A percentile compares a stretch with the other conserved stretches of the same genome.
phyloP scores from a whole-genome alignment of 306 rosid species.

The Vicia faba region DNA sequence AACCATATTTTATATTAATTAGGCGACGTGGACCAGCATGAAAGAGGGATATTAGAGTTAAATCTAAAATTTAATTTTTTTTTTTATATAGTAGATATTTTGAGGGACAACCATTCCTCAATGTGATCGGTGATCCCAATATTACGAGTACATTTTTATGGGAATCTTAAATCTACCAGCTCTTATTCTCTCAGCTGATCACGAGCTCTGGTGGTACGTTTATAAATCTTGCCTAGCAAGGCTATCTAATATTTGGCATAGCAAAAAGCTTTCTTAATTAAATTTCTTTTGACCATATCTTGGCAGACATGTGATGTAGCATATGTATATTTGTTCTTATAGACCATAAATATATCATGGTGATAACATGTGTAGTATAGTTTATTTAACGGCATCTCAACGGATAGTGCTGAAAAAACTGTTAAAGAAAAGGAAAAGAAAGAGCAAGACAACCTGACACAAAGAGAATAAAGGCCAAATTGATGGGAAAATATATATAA shows the following conservation, averaged over 20 bases:
- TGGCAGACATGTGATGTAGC: neutral
- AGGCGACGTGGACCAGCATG: too few relatives aligned
- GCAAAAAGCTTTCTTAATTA: neutral
- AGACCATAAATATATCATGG: neutral
- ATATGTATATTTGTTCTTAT: too few relatives aligned
- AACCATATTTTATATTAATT: too few relatives aligned
- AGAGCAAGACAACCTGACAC: neutral
- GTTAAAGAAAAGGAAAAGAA: neutral
- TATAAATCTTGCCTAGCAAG: neutral
- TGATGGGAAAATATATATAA: neutral
- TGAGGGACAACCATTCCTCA: too few relatives aligned
- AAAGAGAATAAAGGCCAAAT: slow-evolving; percentile 7
- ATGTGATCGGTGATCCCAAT: too few relatives aligned
- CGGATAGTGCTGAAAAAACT: slow-evolving; percentile 1
- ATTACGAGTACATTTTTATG: too few relatives aligned
- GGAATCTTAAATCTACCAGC: too few relatives aligned
- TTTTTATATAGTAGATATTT: too few relatives aligned
- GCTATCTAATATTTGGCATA: neutral
- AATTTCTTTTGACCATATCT: neutral
- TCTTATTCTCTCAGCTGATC: neutral
- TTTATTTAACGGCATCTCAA: slow-evolving; percentile 6
- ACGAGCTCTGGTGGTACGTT: neutral
- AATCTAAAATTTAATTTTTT: too few relatives aligned
- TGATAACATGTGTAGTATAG: slow-evolving; percentile 9
- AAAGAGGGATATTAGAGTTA: too few relatives aligned